A percentile compares a stretch with the other conserved stretches of the same genome.
phyloP scores from a whole-genome alignment of 257 asterid genomes.

The Cordia subcordata region DNA sequence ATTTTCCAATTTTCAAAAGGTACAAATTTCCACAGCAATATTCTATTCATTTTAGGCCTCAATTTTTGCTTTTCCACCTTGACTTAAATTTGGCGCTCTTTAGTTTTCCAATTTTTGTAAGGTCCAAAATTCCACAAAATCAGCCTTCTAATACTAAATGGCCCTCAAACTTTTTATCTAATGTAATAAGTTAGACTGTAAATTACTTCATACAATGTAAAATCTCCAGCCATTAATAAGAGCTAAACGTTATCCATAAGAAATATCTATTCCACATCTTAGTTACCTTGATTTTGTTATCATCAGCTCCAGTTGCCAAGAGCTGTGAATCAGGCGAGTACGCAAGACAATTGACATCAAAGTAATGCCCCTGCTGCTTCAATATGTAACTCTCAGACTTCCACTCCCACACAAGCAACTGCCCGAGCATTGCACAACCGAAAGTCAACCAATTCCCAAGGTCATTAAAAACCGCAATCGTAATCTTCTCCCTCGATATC shows the following conservation, averaged over 20 bases:
- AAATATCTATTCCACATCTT: neutral
- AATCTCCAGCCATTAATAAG: neutral
- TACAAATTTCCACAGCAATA: too few relatives aligned
- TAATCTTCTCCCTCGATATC: conserved; percentile 81
- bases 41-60: too few relatives aligned
- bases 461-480: conserved; percentile 76
- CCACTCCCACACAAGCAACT: conserved; percentile 99
- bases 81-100: too few relatives aligned
- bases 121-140: too few relatives aligned
- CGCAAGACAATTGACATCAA: conserved; percentile 88
- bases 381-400: conserved; percentile 89
- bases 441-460: conserved; percentile 90
- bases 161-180: too few relatives aligned
- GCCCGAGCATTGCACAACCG: conserved; percentile 96
- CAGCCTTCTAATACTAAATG: too few relatives aligned
- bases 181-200: too few relatives aligned
- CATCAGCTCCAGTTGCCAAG: conserved; percentile 97
- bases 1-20: too few relatives aligned
- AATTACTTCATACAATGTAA: too few relatives aligned
- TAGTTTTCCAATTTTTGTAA: too few relatives aligned
- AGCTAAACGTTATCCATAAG: neutral
- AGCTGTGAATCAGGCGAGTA: conserved; percentile 95
- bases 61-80: too few relatives aligned
- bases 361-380: conserved; percentile 99
- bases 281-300: conserved; percentile 87